Evolutionary conservation across 345 rosid species (phyloP).

Genomic region (Salix viminalis): DNA sequence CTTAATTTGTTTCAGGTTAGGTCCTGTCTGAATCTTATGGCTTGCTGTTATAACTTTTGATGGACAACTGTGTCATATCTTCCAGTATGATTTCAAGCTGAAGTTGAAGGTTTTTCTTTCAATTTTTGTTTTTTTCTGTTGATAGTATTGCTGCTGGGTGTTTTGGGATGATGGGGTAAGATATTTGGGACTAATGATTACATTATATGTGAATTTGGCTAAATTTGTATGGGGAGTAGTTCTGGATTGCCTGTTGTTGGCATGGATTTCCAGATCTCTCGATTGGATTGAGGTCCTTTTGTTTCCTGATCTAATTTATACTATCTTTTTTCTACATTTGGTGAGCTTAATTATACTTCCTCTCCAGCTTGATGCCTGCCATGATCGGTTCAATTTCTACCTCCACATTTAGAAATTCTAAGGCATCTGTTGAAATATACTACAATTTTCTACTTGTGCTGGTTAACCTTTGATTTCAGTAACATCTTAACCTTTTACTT

Average conservation of each 20-base stretch:
- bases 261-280: not conserved
- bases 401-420: not conserved
- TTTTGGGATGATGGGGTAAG: not conserved
- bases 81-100: not conserved
- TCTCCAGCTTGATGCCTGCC: not conserved
- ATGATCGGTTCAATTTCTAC: not conserved
- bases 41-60: not conserved
- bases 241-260: not conserved
- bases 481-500: not conserved
- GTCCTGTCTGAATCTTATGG: not conserved
- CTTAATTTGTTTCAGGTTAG: constrained; percentile 32
- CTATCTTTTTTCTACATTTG: not conserved
- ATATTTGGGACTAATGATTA: constrained; percentile 1
- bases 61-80: constrained; percentile 6
- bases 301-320: constrained; percentile 1
- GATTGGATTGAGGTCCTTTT: constrained; percentile 13
- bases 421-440: not conserved
- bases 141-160: not conserved
- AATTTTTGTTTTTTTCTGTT: not conserved
- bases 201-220: not conserved
- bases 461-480: no score
- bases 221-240: constrained; percentile 4
- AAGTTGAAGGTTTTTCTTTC: not conserved
- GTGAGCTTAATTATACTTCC: constrained; percentile 3
- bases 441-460: not conserved